phyloP scores from a whole-genome alignment of 257 asterid genomes.

The Lithospermum erythrorhizon region DNA sequence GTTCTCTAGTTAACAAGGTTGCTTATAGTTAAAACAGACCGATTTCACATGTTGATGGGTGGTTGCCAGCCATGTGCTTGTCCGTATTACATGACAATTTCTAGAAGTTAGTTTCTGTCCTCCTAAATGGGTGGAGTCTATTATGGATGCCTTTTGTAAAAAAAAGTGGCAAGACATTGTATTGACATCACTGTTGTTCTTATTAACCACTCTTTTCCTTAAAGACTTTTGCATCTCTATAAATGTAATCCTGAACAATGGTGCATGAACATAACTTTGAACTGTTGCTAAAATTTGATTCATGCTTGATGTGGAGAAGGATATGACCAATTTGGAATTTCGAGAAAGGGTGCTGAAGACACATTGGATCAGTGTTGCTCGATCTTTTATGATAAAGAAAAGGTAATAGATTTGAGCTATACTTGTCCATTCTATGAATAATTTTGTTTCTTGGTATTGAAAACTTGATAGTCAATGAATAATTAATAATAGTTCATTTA shows the following conservation, averaged over 20 bases:
- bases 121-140: not conserved
- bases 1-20: too few relatives aligned
- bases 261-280: not conserved
- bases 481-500: conserved; percentile 7
- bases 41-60: too few relatives aligned
- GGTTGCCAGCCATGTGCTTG: not conserved
- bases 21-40: too few relatives aligned
- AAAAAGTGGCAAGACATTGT: not conserved
- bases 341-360: conserved; percentile 89
- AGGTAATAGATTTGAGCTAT: conserved; percentile 31
- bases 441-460: not conserved
- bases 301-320: conserved; percentile 30
- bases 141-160: not conserved
- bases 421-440: conserved; percentile 2
- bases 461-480: not conserved
- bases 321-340: conserved; percentile 80
- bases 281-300: conserved; percentile 1
- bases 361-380: conserved; percentile 82
- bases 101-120: not conserved
- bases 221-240: not conserved
- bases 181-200: not conserved
- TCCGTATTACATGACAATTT: not conserved
- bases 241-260: not conserved
- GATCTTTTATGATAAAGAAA: conserved; percentile 82
- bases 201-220: not conserved